phyloP scores from a whole-genome alignment of 495 filamentous ascomycete genomes.

The Pseudotulostoma volvatum region DNA sequence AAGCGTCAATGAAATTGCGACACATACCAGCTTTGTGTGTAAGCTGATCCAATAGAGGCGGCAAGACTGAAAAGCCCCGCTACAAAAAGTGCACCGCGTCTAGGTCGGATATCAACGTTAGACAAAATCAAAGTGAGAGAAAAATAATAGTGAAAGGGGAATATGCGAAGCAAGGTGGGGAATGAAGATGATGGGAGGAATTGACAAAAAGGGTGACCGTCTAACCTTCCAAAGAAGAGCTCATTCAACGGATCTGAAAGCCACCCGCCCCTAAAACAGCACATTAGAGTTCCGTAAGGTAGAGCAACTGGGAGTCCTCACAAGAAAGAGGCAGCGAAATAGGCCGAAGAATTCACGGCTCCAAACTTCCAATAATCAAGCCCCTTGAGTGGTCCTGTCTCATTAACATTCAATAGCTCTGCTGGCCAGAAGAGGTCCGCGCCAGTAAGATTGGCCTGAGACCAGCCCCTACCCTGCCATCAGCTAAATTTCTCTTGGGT shows the following conservation, averaged over 20 bases:
- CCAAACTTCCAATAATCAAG: conserved; percentile 3
- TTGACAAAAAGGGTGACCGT: background rate
- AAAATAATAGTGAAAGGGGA: no score
- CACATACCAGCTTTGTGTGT: conserved; percentile 3
- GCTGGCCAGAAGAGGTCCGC: conserved; percentile 4
- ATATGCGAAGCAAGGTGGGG: no score
- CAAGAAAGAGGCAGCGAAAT: conserved; percentile 4
- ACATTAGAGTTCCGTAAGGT: conserved; percentile 2
- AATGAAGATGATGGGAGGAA: no score
- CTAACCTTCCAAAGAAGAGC: conserved; percentile 1
- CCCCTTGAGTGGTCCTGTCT: background rate
- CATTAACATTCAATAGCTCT: conserved; percentile 1
- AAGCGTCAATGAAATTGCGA: background rate
- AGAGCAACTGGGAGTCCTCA: no score
- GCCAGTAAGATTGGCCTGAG: conserved; percentile 4
- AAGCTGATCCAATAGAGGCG: conserved; percentile 1
- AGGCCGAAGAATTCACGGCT: conserved; percentile 3
- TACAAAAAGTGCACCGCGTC: conserved; percentile 3
- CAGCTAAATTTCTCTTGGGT: background rate
- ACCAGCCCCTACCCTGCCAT: conserved; percentile 2
- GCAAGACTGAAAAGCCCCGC: conserved; percentile 2
- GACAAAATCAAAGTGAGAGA: no score
- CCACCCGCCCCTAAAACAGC: conserved; percentile 1
- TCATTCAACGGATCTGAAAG: conserved; percentile 4
- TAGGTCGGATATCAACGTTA: background rate